A percentile compares a stretch with the other conserved stretches of the same genome.
Conservation (phyloP, 306 rosid species). For the Quercus cerris region DNA sequence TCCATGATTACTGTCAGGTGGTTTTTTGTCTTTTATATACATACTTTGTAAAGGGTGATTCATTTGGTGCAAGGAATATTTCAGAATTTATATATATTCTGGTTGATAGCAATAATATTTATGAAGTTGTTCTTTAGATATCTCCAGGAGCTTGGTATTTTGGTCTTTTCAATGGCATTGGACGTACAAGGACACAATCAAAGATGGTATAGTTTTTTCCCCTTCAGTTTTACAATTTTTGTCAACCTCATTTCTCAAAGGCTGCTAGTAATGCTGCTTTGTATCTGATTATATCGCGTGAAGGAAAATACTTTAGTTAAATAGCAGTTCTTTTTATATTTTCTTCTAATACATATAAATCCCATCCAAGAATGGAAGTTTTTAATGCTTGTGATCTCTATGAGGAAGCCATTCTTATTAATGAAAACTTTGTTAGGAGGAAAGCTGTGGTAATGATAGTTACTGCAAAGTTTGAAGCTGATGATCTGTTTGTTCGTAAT, state of each 20-base stretch:
- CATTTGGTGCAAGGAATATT: constrained; percentile 6
- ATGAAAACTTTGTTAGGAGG: not conserved
- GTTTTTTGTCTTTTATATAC: not conserved
- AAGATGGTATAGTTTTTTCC: constrained; percentile 69
- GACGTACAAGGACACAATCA: constrained; percentile 79
- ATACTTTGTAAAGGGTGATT: not conserved
- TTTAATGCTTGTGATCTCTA: not conserved
- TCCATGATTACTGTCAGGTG: not conserved
- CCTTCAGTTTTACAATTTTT: constrained; percentile 6
- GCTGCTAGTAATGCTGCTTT: not conserved
- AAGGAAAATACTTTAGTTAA: not conserved
- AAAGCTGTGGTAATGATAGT: not conserved
- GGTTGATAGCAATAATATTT: constrained; percentile 15
- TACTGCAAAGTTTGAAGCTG: not conserved
- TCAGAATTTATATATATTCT: constrained; percentile 9
- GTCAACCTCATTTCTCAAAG: constrained; percentile 1
- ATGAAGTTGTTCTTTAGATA: constrained; percentile 56
- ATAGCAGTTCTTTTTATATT: not conserved
- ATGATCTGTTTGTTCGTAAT: not conserved
- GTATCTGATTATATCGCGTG: not conserved
- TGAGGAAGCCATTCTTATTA: not conserved
- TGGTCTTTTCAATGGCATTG: constrained; percentile 94
- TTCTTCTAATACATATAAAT: not conserved
- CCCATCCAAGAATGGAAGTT: not conserved
- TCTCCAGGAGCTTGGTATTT: constrained; percentile 93